Percentiles rank a stretch among this genome's conserved stretches.
Conservation (phyloP, 805 yeast species). For the Hanseniaspora mollemarum region DNA sequence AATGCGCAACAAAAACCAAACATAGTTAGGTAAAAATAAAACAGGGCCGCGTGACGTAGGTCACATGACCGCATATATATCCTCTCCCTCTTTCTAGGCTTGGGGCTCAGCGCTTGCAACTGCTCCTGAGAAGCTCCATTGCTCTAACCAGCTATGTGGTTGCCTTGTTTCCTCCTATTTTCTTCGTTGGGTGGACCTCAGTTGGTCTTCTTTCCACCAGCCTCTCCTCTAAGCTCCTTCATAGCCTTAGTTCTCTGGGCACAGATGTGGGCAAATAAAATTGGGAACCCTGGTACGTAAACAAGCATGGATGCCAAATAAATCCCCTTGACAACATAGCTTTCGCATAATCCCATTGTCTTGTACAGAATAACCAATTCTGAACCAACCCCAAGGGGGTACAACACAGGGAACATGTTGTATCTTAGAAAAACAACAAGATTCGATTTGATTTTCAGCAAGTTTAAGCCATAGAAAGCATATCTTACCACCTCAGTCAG, state of each 20-base stretch:
- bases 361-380: constrained; percentile 61
- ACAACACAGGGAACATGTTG: constrained; percentile 67
- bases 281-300: constrained; percentile 80
- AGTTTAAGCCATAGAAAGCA: constrained; percentile 47
- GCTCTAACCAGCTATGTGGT: no score
- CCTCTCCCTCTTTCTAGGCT: no score
- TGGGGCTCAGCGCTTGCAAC: no score
- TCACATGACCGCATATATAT: no score
- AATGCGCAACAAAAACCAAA: no score
- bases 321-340: constrained; percentile 42
- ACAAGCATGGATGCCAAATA: constrained; percentile 48
- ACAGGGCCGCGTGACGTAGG: no score
- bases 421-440: constrained; percentile 43
- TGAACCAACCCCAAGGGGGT: constrained; percentile 86
- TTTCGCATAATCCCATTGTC: constrained; percentile 63
- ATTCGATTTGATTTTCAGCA: constrained; percentile 38
- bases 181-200: no score
- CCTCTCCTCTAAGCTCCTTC: constrained; percentile 26
- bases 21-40: no score
- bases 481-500: constrained; percentile 86
- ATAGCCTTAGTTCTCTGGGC: constrained; percentile 72
- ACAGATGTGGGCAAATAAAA: constrained; percentile 77
- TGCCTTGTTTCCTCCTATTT: no score
- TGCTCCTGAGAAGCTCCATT: no score
- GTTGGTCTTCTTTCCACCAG: neutral